Evolutionary conservation across 306 rosid genomes (phyloP), one percentile per base, ranked within the genome.

Genomic region (Leucaena leucocephala): DNA sequence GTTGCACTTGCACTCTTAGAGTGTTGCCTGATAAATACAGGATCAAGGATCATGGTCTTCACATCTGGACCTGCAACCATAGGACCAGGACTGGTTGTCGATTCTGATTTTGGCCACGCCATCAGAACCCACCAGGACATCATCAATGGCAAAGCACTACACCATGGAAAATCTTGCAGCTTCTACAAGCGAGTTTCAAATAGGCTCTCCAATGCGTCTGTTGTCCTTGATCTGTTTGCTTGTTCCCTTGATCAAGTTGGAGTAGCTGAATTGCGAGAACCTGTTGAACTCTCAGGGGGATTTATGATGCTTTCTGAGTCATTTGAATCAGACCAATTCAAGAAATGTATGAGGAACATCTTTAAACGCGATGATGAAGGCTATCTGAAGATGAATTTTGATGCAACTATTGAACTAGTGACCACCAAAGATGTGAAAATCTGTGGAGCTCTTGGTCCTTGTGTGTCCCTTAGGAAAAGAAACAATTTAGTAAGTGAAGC

Each of bases 221-320:
- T 88, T 50, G 88, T 88, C 76, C 93, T 94, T 38, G 97, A 94
- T 84, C 65, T 91, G 73, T 91, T 94, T 86, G 94, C 90, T 8
- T 92, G 91, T 75, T 91, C 98, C 74, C 98, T 91, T 38, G 98
- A 94, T 81, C 98, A 94, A 88, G 91, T 89, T 14, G 98, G 98
- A 67, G 87, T 87, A 1, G 91, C 91, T 2, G 98, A 94, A 84
- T 84, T 94, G 50, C 85, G 92, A 76, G 77, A 67, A 21, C 88
- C 94, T 13, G 85, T 94, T 68, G 94, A 91, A 84, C 83, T 50
- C 72, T 94, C 97, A 0, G 98, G 98, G 58, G 97, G 98, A 65
- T 86, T 90, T 75, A 85, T 91, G 90, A 78, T 94, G 87, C 91
- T 87, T 3, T 88, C 88, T 1, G 98, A 94, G 33, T 89, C 98